Evolutionary conservation across 2,329 filamentous ascomycete species (phyloP), one percentile per base, ranked within the genome.

Genomic region (Aspergillus brasiliensis): DNA sequence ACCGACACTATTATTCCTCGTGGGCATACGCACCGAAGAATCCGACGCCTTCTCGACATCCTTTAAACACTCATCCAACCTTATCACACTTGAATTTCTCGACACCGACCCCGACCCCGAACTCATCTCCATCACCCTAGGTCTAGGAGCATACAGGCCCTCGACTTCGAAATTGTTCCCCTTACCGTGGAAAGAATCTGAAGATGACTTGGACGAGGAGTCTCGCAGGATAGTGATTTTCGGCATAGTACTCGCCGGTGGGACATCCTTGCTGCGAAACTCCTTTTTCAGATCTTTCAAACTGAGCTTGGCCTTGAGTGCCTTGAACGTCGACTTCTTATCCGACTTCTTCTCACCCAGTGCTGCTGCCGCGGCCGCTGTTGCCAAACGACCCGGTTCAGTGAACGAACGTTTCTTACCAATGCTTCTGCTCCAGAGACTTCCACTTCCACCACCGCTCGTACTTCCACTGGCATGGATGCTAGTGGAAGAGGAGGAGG

Each of bases 261-360:
- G 61, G 15, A 25, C 48, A 7, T 65, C 63, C 27, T 60, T 68
- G 8, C 61, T 68, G 8, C 61, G 48, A n/a, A 63, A 57, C 25
- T 73, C 71, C 38, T 70, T 72, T 1, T 59, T 65, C 7, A 74
- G 44, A 31, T 73, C 71, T 17, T 71, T 73, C 48, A 73, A 62
- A 40, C 70, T 73, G 28, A 73, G 64, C 57, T 74, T 74, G 3
- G 69, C 69, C 38, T 64, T 64, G 38, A 74, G 61, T 3, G 65
- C 51, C 1, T 68, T 66, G 28, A 74, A 56, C 8, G 61, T 67
- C 2, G 69, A 73, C 47, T 51, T 68, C 49, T 61, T 68, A 3
- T 51, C 60, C 10, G 37, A 15, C 38, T 58, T 27, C 3, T 34
- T 54, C 40, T 53, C 60, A 34, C 31, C 31, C 28, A 10, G 8